A percentile compares a stretch with the other conserved stretches of the same genome.
Conservation (phyloP, 805 yeast species). For the Saccharomycopsis sp. region DNA sequence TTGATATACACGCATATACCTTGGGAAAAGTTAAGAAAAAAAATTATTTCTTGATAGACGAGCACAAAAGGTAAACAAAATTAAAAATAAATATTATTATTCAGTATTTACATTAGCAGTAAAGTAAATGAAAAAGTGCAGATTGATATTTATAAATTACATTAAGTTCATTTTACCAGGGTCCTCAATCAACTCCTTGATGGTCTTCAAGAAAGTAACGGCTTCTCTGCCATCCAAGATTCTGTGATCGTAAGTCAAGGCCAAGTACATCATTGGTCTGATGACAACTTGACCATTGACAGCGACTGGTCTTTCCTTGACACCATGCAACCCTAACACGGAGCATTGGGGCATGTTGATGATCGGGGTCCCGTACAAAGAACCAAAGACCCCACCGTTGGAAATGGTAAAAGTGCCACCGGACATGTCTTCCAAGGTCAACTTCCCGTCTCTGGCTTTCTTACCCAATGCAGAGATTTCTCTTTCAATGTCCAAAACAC, state of each 20-base stretch:
- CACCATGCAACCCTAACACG: slow-evolving; percentile 94
- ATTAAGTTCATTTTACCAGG: slow-evolving; percentile 92
- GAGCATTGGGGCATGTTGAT: slow-evolving; percentile 98
- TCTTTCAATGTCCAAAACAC: slow-evolving; percentile 81
- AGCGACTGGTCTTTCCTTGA: slow-evolving; percentile 94
- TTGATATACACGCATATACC: no score
- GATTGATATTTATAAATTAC: slow-evolving; percentile 23
- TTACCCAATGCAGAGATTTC: slow-evolving; percentile 75
- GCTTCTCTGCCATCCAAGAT: slow-evolving; percentile 98
- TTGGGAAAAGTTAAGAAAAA: no score
- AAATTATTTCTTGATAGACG: no score
- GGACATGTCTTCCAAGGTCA: slow-evolving; percentile 95
- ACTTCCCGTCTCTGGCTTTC: slow-evolving; percentile 95
- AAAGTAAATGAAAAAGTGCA: no score
- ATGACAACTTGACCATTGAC: slow-evolving; percentile 92
- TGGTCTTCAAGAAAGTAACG: slow-evolving; percentile 89
- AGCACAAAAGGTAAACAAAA: no score
- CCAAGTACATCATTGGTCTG: slow-evolving; percentile 99
- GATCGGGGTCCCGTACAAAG: slow-evolving; percentile 96
- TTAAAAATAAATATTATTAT: no score
- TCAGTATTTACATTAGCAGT: no score
- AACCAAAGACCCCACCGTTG: slow-evolving; percentile 98
- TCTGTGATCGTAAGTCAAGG: slow-evolving; percentile 97
- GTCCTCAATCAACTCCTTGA: slow-evolving; percentile 95
- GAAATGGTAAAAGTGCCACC: slow-evolving; percentile 99